Conservation (phyloP, 345 rosid species). For the Zanthoxylum bungeanum region DNA sequence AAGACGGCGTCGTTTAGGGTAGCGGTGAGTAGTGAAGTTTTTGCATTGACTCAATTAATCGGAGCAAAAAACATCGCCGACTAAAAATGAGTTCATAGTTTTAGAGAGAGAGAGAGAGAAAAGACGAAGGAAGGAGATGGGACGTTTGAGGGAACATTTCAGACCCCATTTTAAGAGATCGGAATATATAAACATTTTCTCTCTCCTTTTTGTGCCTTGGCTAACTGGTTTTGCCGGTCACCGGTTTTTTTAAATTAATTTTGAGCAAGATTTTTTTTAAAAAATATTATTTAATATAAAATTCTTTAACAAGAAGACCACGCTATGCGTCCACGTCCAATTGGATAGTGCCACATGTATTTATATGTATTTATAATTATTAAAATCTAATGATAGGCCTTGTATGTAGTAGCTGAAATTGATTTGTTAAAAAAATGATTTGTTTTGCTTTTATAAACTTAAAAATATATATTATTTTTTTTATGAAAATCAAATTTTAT, state of each 20-base stretch:
- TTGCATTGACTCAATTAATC: constrained; percentile 16
- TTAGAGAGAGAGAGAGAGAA: not conserved
- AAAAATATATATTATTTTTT: no score
- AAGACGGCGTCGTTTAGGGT: constrained; percentile 16
- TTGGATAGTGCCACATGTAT: no score
- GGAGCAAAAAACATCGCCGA: constrained; percentile 26
- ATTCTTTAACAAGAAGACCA: no score
- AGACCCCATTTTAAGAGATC: constrained; percentile 29
- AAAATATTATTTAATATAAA: no score
- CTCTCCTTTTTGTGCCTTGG: constrained; percentile 7
- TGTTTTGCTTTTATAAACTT: no score
- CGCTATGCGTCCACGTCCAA: no score
- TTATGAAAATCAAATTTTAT: no score
- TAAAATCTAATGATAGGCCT: no score
- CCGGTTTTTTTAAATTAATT: constrained; percentile 1
- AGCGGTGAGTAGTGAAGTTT: constrained; percentile 1
- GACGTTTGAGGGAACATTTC: constrained; percentile 45
- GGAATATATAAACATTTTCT: constrained; percentile 38
- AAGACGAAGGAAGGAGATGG: constrained; percentile 16
- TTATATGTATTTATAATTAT: no score
- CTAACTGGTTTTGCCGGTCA: constrained; percentile 33
- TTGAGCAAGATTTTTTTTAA: not conserved
- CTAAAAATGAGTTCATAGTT: constrained; percentile 10
- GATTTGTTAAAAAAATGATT: no score
- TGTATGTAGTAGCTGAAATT: no score